Conservation (phyloP, 2,329 filamentous ascomycete genomes). For the Gaeumannomyces sp. region DNA sequence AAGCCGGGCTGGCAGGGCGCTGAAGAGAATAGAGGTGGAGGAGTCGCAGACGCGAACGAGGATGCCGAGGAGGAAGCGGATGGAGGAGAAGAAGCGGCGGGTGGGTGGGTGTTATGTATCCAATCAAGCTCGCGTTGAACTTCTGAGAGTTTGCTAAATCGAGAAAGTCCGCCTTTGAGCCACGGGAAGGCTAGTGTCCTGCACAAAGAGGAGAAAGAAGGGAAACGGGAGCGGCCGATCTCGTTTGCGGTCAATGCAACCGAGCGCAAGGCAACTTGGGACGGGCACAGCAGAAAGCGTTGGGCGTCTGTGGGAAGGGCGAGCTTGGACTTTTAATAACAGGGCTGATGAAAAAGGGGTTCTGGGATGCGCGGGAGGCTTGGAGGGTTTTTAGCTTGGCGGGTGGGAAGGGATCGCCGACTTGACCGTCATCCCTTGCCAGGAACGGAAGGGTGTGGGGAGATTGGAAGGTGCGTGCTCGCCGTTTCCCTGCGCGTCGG, state of each 20-base stretch:
- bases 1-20: not conserved
- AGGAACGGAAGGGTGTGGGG: not conserved
- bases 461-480: not conserved
- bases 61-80: not conserved
- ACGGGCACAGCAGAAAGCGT: not conserved
- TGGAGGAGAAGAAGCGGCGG: not conserved
- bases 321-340: slow-evolving; percentile 1
- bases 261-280: not conserved
- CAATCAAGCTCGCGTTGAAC: not conserved
- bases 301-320: not conserved
- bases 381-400: not conserved
- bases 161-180: not conserved
- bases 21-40: not conserved
- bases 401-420: not conserved
- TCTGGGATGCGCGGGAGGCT: not conserved
- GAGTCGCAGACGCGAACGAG: not conserved
- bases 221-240: not conserved
- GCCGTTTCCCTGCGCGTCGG: not conserved
- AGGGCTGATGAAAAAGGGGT: not conserved
- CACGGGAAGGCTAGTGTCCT: not conserved
- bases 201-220: not conserved
- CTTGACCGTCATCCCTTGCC: not conserved
- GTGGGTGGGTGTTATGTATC: too few species aligned
- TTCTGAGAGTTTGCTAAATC: not conserved
- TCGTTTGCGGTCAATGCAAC: not conserved